Evolutionary conservation across 441 rosid species (phyloP).

Genomic region (Jatropha podagrica): DNA sequence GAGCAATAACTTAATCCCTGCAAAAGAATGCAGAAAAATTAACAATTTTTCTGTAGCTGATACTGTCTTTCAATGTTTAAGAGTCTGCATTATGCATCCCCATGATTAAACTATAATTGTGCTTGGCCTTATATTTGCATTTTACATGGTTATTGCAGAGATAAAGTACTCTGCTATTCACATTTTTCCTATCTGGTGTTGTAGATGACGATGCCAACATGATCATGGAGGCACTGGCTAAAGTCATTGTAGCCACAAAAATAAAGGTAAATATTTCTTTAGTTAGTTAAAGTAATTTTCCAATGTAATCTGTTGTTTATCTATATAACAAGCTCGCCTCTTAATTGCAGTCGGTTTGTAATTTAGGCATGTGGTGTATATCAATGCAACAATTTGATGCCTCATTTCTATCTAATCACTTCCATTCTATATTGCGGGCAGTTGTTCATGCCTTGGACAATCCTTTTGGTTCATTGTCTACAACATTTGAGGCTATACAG

Average conservation of each 20-base stretch:
- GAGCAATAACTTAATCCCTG: background rate
- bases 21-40: background rate
- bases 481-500: conserved; percentile 62
- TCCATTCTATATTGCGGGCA: conserved; percentile 40
- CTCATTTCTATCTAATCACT: conserved; percentile 31
- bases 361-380: conserved; percentile 57
- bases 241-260: conserved; percentile 38
- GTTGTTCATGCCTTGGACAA: conserved; percentile 58
- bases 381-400: conserved; percentile 54
- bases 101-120: background rate
- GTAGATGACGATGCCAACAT: conserved; percentile 36
- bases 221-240: conserved; percentile 38
- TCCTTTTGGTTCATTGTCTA: conserved; percentile 58
- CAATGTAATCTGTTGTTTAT: background rate
- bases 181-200: conserved; percentile 13
- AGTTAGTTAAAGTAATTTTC: background rate
- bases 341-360: conserved; percentile 43
- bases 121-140: background rate
- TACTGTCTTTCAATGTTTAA: background rate
- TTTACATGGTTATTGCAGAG: background rate
- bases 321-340: conserved; percentile 11
- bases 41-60: background rate
- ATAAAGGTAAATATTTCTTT: conserved; percentile 40
- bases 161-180: background rate
- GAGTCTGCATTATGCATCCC: background rate